Conservation (phyloP, 371 early-diverging fungal genomes). For the Nematocida parisii region DNA sequence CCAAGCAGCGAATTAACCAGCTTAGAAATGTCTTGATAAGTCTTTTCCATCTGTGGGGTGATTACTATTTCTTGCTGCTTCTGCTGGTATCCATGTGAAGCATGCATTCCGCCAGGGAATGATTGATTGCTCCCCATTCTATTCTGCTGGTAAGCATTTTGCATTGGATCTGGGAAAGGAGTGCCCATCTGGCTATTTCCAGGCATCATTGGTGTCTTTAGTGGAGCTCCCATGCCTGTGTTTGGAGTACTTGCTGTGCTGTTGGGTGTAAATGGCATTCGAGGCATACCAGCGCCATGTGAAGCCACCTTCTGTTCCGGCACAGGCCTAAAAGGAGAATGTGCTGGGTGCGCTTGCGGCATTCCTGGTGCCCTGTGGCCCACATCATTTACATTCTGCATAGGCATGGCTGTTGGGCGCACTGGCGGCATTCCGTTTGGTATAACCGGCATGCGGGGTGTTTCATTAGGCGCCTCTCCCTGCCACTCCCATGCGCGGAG, state of each 20-base stretch:
- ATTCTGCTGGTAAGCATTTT: background rate
- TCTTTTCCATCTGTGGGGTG: constrained; percentile 38
- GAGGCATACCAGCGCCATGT: background rate
- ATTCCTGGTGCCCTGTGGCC: too few relatives aligned
- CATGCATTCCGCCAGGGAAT: background rate
- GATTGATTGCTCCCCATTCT: background rate
- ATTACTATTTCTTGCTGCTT: constrained; percentile 17
- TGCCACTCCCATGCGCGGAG: too few relatives aligned
- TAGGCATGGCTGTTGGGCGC: too few relatives aligned
- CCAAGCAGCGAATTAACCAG: constrained; percentile 16
- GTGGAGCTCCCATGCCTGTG: background rate
- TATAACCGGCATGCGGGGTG: too few relatives aligned
- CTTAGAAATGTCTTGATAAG: constrained; percentile 4
- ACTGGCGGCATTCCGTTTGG: too few relatives aligned
- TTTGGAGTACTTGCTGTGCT: background rate
- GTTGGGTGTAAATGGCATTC: background rate
- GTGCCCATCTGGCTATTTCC: background rate
- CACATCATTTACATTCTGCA: too few relatives aligned
- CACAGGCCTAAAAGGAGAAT: background rate
- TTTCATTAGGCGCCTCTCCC: too few relatives aligned
- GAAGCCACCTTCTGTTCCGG: background rate
- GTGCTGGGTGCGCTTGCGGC: too few relatives aligned
- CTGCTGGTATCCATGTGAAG: background rate
- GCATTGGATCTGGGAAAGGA: background rate
- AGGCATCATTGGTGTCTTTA: background rate